Evolutionary conservation across 169 alveolate species (phyloP), one percentile per base, ranked within the genome.

Genomic region (Eimeria tenella): DNA sequence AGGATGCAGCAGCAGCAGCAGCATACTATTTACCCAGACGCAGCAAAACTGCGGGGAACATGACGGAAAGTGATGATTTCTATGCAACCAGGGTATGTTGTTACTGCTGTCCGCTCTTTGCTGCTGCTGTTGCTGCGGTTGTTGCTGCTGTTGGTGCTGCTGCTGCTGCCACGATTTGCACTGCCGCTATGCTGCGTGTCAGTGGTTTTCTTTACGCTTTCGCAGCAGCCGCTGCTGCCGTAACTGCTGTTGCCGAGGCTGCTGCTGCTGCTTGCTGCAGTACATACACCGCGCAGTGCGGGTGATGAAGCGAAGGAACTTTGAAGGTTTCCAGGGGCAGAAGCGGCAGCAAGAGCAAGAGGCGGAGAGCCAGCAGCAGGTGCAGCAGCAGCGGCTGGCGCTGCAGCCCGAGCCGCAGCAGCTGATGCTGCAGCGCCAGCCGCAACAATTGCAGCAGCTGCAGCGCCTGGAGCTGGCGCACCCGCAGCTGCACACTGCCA

Each of bases 211-310:
- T 9, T 42, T 23, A 4, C 19, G 58, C 86, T 10, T 58, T 7
- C 10, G 82, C 82, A 8, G 82, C 55, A n/a, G 82, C 82, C 23
- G 82, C 82, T 71, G 82, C 53, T 71, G 82, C 55, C 23, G 56
- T 50, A n/a, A 50, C 82, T 71, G 82, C 55, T 71, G 82, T 4
- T 71, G 53, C 19, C 23, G 82, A 56, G 65, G 86, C 86, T 50
- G 86, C 65, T 52, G 60, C 86, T 75, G 68, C 15, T 75, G 31
- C 13, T 75, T 49, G 55, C 23, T 75, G 86, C 86, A 75, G 86
- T 75, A 75, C 86, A 17, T 75, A 75, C 86, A 75, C 86, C 86
- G 86, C 65, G 86, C 56, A 75, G 86, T 75, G 65, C 60, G 86
- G 68, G 86, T 75, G 42, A 50, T 75, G 86, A n/a, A 21, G 65